Percentiles rank a stretch among this genome's conserved stretches.
Conservation (phyloP, 352 stramenopile species). For the Globisporangium splendens region DNA sequence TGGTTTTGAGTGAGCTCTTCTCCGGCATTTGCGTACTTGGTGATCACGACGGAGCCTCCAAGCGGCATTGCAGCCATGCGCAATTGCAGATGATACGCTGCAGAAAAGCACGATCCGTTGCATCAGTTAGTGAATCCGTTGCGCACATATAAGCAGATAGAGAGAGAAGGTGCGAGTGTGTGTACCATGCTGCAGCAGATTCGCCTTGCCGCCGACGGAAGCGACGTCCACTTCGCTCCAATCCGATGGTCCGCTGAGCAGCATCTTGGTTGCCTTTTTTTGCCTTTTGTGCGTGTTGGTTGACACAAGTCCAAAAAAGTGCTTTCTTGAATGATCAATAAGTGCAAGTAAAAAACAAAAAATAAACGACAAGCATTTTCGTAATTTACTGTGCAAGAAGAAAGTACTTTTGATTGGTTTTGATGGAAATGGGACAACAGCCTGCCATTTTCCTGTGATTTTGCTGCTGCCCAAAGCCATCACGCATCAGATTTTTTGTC, state of each 20-base stretch:
- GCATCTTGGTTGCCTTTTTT: conserved; percentile 23
- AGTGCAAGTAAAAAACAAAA: conserved; percentile 4
- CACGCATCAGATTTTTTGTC: too few relatives aligned
- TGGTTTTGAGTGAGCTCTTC: not conserved
- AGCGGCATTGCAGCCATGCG: conserved; percentile 32
- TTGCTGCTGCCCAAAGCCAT: too few relatives aligned
- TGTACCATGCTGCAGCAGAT: conserved; percentile 41
- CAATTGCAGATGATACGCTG: conserved; percentile 43
- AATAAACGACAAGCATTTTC: too few relatives aligned
- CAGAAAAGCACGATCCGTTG: not conserved
- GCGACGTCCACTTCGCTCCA: conserved; percentile 33
- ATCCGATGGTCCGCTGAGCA: conserved; percentile 34
- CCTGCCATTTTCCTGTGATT: too few relatives aligned
- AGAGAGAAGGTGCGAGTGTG: not conserved
- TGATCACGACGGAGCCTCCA: conserved; percentile 32
- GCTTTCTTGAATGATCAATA: conserved; percentile 2
- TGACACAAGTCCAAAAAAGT: not conserved
- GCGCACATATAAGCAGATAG: not conserved
- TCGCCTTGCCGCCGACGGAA: conserved; percentile 25
- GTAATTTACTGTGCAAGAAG: too few relatives aligned
- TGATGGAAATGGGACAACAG: too few relatives aligned
- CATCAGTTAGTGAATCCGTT: too few relatives aligned
- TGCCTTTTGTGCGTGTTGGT: conserved; percentile 6
- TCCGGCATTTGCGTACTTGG: conserved; percentile 7
- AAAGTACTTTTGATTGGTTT: too few relatives aligned